Percentiles rank a stretch among this genome's conserved stretches.
Conservation (phyloP, 345 rosid genomes). For the Populus davidiana region DNA sequence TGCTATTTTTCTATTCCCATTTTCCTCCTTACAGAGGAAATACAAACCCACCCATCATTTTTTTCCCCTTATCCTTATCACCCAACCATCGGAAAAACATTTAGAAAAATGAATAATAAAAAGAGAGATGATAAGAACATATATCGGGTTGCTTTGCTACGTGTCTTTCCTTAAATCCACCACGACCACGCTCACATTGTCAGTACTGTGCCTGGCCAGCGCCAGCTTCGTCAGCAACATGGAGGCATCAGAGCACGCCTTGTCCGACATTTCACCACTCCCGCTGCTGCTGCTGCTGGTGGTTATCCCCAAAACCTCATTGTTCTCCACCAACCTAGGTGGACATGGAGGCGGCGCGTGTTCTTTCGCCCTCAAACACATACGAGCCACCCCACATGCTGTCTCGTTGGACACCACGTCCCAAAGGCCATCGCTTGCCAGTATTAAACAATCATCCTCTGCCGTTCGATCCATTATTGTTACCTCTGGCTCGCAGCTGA, state of each 20-base stretch:
- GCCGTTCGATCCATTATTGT: conserved; percentile 26
- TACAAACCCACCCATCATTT: neutral
- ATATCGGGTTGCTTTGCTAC: conserved; percentile 9
- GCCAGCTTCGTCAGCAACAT: conserved; percentile 69
- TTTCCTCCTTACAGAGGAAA: neutral
- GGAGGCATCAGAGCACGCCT: conserved; percentile 68
- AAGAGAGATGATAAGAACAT: neutral
- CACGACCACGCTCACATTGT: conserved; percentile 84
- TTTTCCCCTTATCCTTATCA: neutral
- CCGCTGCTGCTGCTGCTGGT: neutral
- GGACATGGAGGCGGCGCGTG: neutral
- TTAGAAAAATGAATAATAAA: neutral
- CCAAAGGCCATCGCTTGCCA: conserved; percentile 54
- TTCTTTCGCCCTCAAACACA: conserved; percentile 28
- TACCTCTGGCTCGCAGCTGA: conserved; percentile 42
- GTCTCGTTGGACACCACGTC: conserved; percentile 41
- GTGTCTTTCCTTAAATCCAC: conserved; percentile 61
- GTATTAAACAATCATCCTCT: conserved; percentile 39
- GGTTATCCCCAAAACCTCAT: conserved; percentile 3
- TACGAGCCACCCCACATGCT: conserved; percentile 29
- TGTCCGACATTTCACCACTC: conserved; percentile 36
- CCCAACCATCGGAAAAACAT: neutral
- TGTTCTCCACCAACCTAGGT: neutral
- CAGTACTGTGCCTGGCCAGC: conserved; percentile 65
- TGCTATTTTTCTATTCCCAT: neutral